Percentiles rank a stretch among this genome's conserved stretches.
Conservation (phyloP, 202 grass and related monocot species). For the Cymbopogon flexuosus region DNA sequence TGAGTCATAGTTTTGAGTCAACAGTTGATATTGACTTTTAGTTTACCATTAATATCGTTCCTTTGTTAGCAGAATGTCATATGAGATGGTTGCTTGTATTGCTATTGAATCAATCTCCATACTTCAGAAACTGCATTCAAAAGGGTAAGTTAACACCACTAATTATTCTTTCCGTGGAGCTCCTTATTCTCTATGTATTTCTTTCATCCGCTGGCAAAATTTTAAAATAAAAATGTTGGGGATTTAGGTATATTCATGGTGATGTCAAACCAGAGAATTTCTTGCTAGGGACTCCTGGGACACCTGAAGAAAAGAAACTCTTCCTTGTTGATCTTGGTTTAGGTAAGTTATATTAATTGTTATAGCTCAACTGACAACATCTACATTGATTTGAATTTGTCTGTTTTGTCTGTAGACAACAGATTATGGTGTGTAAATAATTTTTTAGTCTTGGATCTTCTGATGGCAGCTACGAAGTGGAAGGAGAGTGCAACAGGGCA, state of each 20-base stretch:
- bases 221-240: neutral
- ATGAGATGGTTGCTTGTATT: constrained; percentile 98
- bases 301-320: constrained; percentile 86
- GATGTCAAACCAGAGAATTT: constrained; percentile 99
- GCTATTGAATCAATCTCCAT: constrained; percentile 97
- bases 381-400: constrained; percentile 22
- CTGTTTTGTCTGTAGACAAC: neutral
- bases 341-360: constrained; percentile 49
- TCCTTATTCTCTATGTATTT: constrained; percentile 4
- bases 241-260: constrained; percentile 85
- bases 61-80: constrained; percentile 66
- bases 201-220: neutral
- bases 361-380: neutral
- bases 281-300: constrained; percentile 85
- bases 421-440: constrained; percentile 26
- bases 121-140: constrained; percentile 96
- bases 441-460: constrained; percentile 25
- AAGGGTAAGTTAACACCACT: constrained; percentile 60
- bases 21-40: constrained; percentile 18
- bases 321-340: constrained; percentile 99
- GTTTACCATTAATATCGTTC: constrained; percentile 18
- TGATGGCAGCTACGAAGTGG: constrained; percentile 82
- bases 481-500: constrained; percentile 59
- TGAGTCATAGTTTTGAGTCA: constrained; percentile 43
- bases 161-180: constrained; percentile 4